phyloP scores from a whole-genome alignment of 2,329 filamentous ascomycete species.

The Colletotrichum sp. region DNA sequence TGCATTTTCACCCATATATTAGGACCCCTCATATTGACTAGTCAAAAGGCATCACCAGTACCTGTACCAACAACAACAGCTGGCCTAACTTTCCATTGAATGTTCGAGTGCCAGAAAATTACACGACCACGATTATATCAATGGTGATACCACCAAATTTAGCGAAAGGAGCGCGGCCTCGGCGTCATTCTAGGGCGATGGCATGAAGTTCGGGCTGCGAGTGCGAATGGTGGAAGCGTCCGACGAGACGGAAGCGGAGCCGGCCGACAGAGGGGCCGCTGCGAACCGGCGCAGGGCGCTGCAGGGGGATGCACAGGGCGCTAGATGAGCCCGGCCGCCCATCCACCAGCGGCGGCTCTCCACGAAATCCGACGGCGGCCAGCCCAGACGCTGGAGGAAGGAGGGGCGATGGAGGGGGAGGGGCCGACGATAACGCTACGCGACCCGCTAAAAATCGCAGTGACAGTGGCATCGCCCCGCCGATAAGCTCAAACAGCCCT shows the following conservation, averaged over 20 bases:
- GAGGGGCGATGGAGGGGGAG: neutral
- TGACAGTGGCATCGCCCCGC: neutral
- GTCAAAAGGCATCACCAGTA: too few species aligned
- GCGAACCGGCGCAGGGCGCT: neutral
- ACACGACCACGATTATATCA: too few species aligned
- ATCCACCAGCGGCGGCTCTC: neutral
- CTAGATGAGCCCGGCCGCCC: neutral
- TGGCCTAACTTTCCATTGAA: too few species aligned
- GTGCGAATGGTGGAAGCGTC: slow-evolving; percentile 1
- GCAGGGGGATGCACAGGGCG: neutral
- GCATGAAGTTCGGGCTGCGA: neutral
- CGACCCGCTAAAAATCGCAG: neutral
- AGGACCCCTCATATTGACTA: too few species aligned
- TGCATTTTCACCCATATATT: too few species aligned
- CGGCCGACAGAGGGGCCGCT: slow-evolving; percentile 14
- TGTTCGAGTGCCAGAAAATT: too few species aligned
- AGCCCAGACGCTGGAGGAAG: neutral
- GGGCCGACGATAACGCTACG: slow-evolving; percentile 1
- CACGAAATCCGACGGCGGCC: neutral
- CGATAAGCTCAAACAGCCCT: slow-evolving; percentile 13
- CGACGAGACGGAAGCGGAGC: slow-evolving; percentile 12
- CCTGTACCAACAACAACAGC: too few species aligned
- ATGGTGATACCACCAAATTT: too few species aligned
- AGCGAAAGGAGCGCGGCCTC: too few species aligned
- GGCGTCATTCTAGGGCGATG: too few species aligned